Evolutionary conservation across 2,329 filamentous ascomycete species (phyloP), one percentile per base, ranked within the genome.

Genomic region (Xylaria sp.): DNA sequence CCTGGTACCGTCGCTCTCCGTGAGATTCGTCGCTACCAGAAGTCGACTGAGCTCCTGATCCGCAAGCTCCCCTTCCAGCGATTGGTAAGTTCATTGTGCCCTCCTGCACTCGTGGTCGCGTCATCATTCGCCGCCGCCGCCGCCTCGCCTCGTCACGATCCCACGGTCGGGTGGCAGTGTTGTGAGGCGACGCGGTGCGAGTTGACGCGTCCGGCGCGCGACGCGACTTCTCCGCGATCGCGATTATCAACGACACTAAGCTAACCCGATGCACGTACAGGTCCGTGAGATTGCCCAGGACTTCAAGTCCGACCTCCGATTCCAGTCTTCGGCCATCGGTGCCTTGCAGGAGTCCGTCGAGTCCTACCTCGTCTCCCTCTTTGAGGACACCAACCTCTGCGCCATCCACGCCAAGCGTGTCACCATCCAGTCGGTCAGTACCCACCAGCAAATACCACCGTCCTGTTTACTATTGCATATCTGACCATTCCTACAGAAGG

Each of bases 371-470:
- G 92, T 97, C 78, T 96, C 92, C 41, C 88, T 97, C 63, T 97
- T 97, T 70, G 92, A 97, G 79, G 93, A 97, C 75, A 97, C 93
- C 80, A 97, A 97, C 83, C 81, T 96, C 48, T 97, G 93, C 80
- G 93, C 94, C 72, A 96, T 97, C 77, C 94, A 97, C 80, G 93
- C 94, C 79, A 97, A 97, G 87, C 92, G 94, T 81, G 94, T 97
- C 72, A 97, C 93, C 72, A 97, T 97, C 78, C 93, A 93, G 78
- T 88, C 87, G 65, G 73, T 78, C 69, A 66, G 75, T 74, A 58
- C 48, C 22, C 42, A 46, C 41, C 39, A n/a, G n/a, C n/a, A n/a
- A n/a, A n/a, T 22, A n/a, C 9, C 16, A 7, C 44, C 29, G 9
- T 16, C 13, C n/a, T 3, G 24, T 3, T 9, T 18, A 26, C 29